Percentiles rank a stretch among this genome's conserved stretches.
These are phyloP conservation scores for Boletus tylopilopsis DNA, from an alignment of 768 basidiomycete genomes.

Conservation along the genomic window DNA sequence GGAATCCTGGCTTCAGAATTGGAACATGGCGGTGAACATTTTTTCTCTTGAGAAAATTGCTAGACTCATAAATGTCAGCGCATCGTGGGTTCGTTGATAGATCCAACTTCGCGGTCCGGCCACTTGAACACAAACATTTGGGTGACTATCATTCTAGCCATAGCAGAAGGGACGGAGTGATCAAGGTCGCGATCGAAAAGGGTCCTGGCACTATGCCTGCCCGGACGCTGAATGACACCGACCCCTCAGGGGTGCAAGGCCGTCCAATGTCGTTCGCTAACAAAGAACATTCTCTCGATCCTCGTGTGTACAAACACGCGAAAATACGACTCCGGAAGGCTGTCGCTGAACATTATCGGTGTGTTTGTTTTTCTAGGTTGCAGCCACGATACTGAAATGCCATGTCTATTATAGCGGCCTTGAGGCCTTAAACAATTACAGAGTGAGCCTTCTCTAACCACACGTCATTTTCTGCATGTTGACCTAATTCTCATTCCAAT, in stretches of 20 bases:
- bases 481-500: neutral
- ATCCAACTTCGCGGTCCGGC: neutral
- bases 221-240: neutral
- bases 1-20: constrained; percentile 1
- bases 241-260: neutral
- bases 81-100: neutral
- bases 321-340: constrained; percentile 84
- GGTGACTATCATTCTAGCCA: neutral
- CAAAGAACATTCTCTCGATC: constrained; percentile 39
- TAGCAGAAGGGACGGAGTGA: neutral
- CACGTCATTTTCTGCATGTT: neutral
- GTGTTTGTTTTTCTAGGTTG: constrained; percentile 7
- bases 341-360: constrained; percentile 80
- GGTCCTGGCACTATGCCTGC: neutral
- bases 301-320: constrained; percentile 80
- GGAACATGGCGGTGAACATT: neutral
- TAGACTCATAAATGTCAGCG: neutral
- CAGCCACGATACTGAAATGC: constrained; percentile 8
- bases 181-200: neutral
- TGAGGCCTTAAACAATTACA: constrained; percentile 85
- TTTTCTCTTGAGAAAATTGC: neutral
- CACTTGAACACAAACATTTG: constrained; percentile 1
- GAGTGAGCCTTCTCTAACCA: constrained; percentile 41
- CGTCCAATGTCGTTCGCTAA: neutral
- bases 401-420: constrained; percentile 49